Evolutionary conservation across 2,329 filamentous ascomycete genomes (phyloP).

Genomic region (Phyllachora maydis): DNA sequence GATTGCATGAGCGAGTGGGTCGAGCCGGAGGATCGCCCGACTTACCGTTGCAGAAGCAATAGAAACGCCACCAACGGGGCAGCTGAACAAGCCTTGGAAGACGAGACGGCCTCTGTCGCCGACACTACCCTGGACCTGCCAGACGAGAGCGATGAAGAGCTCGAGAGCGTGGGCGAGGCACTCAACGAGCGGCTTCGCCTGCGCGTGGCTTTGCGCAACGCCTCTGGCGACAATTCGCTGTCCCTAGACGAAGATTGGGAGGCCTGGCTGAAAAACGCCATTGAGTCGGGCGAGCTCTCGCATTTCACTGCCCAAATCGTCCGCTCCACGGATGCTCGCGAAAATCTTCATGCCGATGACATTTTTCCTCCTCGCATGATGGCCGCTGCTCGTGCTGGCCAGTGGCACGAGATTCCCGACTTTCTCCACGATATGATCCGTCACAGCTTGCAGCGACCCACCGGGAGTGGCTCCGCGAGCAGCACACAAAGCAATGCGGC

Average conservation of each 20-base stretch:
- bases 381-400: constrained; percentile 29
- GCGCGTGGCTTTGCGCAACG: constrained; percentile 39
- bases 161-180: constrained; percentile 37
- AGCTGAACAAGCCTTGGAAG: constrained; percentile 1
- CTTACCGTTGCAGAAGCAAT: constrained; percentile 4
- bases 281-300: constrained; percentile 37
- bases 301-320: constrained; percentile 21
- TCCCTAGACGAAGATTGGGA: constrained; percentile 54
- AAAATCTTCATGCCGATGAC: constrained; percentile 9
- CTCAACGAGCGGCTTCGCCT: constrained; percentile 45
- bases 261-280: constrained; percentile 51
- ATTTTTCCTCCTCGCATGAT: constrained; percentile 30
- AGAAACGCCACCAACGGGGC: constrained; percentile 1
- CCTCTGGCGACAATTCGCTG: constrained; percentile 29
- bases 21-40: constrained; percentile 17
- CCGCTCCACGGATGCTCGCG: constrained; percentile 13
- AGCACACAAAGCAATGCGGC: too few relatives aligned
- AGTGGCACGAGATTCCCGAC: constrained; percentile 36
- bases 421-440: constrained; percentile 31
- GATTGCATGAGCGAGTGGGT: constrained; percentile 46
- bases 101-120: constrained; percentile 1
- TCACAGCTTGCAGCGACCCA: too few relatives aligned
- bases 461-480: too few relatives aligned
- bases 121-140: too few relatives aligned
- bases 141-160: constrained; percentile 31